Conservation (phyloP, 495 filamentous ascomycete species). For the Pyrenula aspistea region DNA sequence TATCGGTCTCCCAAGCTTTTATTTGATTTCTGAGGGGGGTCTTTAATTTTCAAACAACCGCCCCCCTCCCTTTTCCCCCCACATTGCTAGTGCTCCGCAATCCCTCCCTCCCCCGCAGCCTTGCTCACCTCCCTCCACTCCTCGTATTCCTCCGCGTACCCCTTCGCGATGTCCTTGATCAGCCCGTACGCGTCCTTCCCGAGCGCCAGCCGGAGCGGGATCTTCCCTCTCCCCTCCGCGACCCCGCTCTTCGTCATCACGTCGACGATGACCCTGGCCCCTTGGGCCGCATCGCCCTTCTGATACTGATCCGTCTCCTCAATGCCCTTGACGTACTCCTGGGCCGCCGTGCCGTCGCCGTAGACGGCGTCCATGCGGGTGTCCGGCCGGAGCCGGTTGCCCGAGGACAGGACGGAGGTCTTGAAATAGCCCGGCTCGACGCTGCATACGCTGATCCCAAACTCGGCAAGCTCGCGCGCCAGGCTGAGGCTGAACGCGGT, state of each 20-base stretch:
- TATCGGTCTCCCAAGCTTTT: too few relatives aligned
- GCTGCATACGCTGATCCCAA: slow-evolving; percentile 28
- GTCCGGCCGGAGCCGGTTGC: background rate
- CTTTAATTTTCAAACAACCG: too few relatives aligned
- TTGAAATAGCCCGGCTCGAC: slow-evolving; percentile 31
- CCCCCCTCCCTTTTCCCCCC: too few relatives aligned
- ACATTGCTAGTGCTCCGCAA: too few relatives aligned
- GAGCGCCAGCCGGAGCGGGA: background rate
- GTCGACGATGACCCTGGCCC: slow-evolving; percentile 1
- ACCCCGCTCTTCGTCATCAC: slow-evolving; percentile 9
- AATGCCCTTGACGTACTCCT: background rate
- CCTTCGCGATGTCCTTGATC: background rate
- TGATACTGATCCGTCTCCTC: slow-evolving; percentile 3
- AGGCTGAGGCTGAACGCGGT: slow-evolving; percentile 23
- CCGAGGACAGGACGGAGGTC: slow-evolving; percentile 4
- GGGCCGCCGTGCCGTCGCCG: slow-evolving; percentile 1
- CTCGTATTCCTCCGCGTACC: background rate
- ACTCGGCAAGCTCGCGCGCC: slow-evolving; percentile 22
- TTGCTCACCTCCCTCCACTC: background rate
- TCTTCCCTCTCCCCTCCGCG: slow-evolving; percentile 3
- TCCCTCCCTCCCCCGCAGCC: too few relatives aligned
- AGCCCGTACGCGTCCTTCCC: background rate
- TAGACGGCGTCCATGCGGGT: slow-evolving; percentile 1
- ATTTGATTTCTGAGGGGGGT: too few relatives aligned
- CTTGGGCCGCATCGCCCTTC: slow-evolving; percentile 8